These are phyloP conservation scores for Aspergillus campestris DNA, from an alignment of 495 filamentous ascomycete genomes.

Conservation along the genomic window DNA sequence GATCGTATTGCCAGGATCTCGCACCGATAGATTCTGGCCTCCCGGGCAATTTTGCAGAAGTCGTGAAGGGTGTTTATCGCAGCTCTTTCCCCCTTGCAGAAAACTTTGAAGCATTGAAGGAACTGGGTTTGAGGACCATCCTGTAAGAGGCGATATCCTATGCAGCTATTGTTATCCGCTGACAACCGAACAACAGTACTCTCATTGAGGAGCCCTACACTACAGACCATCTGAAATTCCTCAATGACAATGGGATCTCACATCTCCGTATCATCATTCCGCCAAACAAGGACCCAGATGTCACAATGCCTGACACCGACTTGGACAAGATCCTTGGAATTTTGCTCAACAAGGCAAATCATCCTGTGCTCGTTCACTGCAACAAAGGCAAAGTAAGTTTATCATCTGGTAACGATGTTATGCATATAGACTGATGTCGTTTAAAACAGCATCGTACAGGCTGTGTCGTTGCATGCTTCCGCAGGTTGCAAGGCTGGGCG, in stretches of 20 bases:
- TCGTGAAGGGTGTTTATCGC: conserved; percentile 63
- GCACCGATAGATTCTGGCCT: conserved; percentile 16
- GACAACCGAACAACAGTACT: conserved; percentile 42
- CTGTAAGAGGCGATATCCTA: conserved; percentile 43
- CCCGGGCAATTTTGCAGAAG: conserved; percentile 59
- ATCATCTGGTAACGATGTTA: background rate
- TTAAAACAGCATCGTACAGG: conserved; percentile 66
- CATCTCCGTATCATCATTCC: conserved; percentile 64
- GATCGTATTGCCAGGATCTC: background rate
- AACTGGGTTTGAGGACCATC: conserved; percentile 61
- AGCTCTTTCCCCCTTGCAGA: conserved; percentile 60
- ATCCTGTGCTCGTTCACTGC: conserved; percentile 77
- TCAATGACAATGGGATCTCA: conserved; percentile 51
- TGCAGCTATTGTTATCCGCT: background rate
- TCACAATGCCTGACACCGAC: conserved; percentile 44
- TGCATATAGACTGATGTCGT: background rate
- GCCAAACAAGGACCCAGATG: conserved; percentile 59
- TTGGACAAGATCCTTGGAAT: conserved; percentile 57
- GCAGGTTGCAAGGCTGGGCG: conserved; percentile 55
- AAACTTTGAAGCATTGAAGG: conserved; percentile 56
- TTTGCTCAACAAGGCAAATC: conserved; percentile 55
- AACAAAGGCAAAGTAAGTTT: conserved; percentile 71
- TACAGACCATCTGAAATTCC: conserved; percentile 49
- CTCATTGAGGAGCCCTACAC: conserved; percentile 61
- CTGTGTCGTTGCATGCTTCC: conserved; percentile 65